These are phyloP conservation scores for Plasmodium knowlesi DNA, from an alignment of 169 alveolate genomes.

Conservation along the genomic window DNA sequence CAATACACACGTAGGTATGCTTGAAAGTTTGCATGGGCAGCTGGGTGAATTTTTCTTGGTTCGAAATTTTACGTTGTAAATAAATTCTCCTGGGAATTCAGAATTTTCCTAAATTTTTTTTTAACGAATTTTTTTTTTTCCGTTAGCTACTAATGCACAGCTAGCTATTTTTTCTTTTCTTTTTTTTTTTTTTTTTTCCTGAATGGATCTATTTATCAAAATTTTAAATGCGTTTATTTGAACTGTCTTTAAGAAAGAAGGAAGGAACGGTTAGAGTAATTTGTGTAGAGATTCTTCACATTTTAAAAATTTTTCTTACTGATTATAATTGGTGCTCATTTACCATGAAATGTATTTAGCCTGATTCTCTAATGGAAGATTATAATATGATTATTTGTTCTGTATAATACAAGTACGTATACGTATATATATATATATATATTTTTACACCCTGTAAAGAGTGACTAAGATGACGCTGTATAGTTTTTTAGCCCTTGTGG, in stretches of 20 bases:
- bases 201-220: not conserved
- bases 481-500: not conserved
- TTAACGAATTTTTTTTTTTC: slow-evolving; percentile 13
- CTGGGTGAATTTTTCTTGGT: slow-evolving; percentile 1
- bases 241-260: not conserved
- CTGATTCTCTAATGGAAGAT: not conserved
- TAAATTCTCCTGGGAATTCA: not conserved
- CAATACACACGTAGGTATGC: not conserved
- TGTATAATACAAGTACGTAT: not conserved
- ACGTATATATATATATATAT: slow-evolving; percentile 13
- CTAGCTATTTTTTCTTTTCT: not conserved
- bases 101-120: slow-evolving; percentile 5
- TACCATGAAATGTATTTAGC: not conserved
- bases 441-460: not conserved
- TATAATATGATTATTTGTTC: not conserved
- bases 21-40: not conserved
- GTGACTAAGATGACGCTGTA: slow-evolving; percentile 10
- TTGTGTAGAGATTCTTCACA: not conserved
- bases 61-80: slow-evolving; percentile 3
- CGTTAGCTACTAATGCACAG: not conserved
- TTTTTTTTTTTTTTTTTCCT: not conserved
- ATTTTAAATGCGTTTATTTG: slow-evolving; percentile 6
- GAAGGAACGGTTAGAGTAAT: not conserved
- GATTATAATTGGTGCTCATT: not conserved
- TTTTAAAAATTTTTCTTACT: not conserved